These are phyloP conservation scores for Aspergillus sp. DNA, from an alignment of 2,329 filamentous ascomycete species.

Conservation along the genomic window DNA sequence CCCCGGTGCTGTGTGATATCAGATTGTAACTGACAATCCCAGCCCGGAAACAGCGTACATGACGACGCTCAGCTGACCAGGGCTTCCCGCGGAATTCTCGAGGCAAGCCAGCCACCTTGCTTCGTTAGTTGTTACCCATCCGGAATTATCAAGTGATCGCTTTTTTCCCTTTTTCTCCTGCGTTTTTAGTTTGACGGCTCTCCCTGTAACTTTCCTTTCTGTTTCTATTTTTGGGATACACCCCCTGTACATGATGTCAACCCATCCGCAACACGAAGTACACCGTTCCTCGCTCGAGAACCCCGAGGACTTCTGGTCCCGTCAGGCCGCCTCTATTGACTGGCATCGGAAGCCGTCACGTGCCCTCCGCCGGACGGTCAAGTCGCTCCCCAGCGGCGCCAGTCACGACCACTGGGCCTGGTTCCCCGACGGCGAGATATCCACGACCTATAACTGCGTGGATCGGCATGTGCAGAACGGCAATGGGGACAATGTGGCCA, in stretches of 20 bases:
- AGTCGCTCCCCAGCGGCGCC: slow-evolving; percentile 60
- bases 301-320: slow-evolving; percentile 72
- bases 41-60: neutral
- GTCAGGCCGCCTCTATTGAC: slow-evolving; percentile 70
- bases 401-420: slow-evolving; percentile 79
- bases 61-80: neutral
- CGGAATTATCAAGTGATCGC: too few relatives aligned
- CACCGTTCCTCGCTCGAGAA: slow-evolving; percentile 61
- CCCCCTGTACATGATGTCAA: slow-evolving; percentile 16
- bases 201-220: neutral
- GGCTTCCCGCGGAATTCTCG: neutral
- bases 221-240: neutral
- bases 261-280: slow-evolving; percentile 50
- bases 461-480: slow-evolving; percentile 83
- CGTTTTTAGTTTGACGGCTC: too few relatives aligned
- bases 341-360: slow-evolving; percentile 76
- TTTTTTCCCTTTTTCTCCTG: too few relatives aligned
- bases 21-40: neutral
- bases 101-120: neutral
- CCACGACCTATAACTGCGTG: slow-evolving; percentile 87
- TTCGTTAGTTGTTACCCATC: neutral
- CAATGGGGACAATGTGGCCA: slow-evolving; percentile 70
- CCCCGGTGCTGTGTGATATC: neutral
- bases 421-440: slow-evolving; percentile 87
- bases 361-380: slow-evolving; percentile 60